Conservation (phyloP, 2,329 filamentous ascomycete species). For the Proliferodiscus dingleyae region DNA sequence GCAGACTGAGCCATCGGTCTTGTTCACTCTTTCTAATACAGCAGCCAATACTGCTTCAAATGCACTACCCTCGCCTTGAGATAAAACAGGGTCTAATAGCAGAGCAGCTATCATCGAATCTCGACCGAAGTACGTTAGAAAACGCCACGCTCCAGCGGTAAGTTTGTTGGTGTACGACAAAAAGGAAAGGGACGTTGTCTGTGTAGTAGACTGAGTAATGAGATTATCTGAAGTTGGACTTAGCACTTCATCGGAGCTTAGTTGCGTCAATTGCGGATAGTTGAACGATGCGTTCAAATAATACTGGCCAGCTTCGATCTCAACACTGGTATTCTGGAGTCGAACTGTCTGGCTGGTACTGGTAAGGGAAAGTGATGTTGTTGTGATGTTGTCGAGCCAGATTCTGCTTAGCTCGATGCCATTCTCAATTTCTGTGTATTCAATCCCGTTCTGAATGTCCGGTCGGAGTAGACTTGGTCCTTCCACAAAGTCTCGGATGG, state of each 20-base stretch:
- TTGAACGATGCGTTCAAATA: slow-evolving; percentile 54
- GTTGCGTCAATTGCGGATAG: slow-evolving; percentile 55
- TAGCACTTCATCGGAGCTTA: slow-evolving; percentile 46
- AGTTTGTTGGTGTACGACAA: slow-evolving; percentile 60
- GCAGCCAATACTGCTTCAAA: slow-evolving; percentile 58
- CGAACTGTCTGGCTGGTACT: slow-evolving; percentile 36
- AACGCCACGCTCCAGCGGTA: slow-evolving; percentile 60
- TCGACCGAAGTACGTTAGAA: slow-evolving; percentile 62
- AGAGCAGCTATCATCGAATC: slow-evolving; percentile 60
- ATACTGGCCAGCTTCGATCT: slow-evolving; percentile 50
- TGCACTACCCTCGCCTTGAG: slow-evolving; percentile 47
- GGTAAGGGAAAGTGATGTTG: slow-evolving; percentile 46
- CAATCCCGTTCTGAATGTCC: slow-evolving; percentile 49
- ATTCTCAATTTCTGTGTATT: slow-evolving; percentile 35
- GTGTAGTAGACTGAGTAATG: slow-evolving; percentile 40
- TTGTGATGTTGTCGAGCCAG: slow-evolving; percentile 60
- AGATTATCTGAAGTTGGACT: slow-evolving; percentile 43
- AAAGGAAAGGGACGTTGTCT: slow-evolving; percentile 53
- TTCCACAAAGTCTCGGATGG: slow-evolving; percentile 59
- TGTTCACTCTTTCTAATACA: slow-evolving; percentile 56
- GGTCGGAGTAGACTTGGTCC: slow-evolving; percentile 48
- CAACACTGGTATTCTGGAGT: slow-evolving; percentile 40
- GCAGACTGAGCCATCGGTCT: slow-evolving; percentile 54
- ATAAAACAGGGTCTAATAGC: slow-evolving; percentile 53
- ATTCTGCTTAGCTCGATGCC: slow-evolving; percentile 45